Conservation (phyloP, 768 basidiomycete genomes). For the Pholiota microspora region DNA sequence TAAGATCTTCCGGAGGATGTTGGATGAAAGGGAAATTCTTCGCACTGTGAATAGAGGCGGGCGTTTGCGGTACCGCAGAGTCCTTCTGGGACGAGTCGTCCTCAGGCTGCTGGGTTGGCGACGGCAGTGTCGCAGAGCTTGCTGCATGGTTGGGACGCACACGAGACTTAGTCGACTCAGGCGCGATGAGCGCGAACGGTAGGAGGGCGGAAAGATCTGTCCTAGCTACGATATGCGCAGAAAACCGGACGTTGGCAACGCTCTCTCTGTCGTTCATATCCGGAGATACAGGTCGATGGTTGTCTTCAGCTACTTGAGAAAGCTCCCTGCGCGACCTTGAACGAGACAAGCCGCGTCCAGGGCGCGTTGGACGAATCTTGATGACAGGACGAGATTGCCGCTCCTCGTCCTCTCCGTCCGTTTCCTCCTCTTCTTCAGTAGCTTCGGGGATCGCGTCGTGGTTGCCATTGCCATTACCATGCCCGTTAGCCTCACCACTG, state of each 20-base stretch:
- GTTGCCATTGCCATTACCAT: constrained; percentile 26
- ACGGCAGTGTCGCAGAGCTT: constrained; percentile 28
- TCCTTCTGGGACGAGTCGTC: constrained; percentile 36
- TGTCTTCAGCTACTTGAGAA: constrained; percentile 52
- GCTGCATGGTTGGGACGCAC: constrained; percentile 35
- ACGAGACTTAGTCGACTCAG: constrained; percentile 51
- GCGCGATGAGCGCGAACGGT: constrained; percentile 80
- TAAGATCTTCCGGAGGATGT: constrained; percentile 62
- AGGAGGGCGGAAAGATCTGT: constrained; percentile 55
- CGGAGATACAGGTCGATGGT: constrained; percentile 54
- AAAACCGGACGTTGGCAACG: constrained; percentile 75
- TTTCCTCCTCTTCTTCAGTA: constrained; percentile 28
- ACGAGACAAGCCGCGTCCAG: constrained; percentile 48
- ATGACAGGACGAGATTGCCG: constrained; percentile 72
- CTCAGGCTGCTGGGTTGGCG: constrained; percentile 34
- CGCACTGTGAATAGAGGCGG: constrained; percentile 33
- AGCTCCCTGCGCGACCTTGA: constrained; percentile 76
- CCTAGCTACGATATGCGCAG: constrained; percentile 64
- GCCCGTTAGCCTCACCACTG: constrained; percentile 25
- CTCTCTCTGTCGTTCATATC: constrained; percentile 65
- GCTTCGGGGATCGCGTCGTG: constrained; percentile 18
- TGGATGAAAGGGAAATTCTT: constrained; percentile 39
- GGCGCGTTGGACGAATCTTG: constrained; percentile 60
- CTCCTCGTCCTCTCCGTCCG: constrained; percentile 42
- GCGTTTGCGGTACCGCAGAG: constrained; percentile 29